phyloP scores from a whole-genome alignment of 257 asterid species.

The Avicennia marina region DNA sequence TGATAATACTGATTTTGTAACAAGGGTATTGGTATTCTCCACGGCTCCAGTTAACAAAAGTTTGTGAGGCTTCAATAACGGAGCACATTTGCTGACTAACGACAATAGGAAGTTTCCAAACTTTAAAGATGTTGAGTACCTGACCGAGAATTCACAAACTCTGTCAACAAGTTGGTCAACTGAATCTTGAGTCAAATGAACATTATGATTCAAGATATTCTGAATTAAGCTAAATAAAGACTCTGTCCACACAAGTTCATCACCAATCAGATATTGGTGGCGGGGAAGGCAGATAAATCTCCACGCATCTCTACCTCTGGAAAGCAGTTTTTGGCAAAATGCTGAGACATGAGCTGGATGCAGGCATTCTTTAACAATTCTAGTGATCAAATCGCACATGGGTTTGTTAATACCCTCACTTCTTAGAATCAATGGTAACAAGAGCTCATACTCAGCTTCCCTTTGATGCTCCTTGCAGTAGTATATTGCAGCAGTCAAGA shows the following conservation, averaged over 20 bases:
- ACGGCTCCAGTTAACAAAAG: conserved; percentile 41
- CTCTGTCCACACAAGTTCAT: too few relatives aligned
- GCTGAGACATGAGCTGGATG: conserved; percentile 72
- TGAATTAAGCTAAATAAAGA: too few relatives aligned
- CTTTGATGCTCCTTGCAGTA: conserved; percentile 64
- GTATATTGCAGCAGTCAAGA: conserved; percentile 38
- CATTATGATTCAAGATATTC: conserved; percentile 30
- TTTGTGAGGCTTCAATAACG: conserved; percentile 54
- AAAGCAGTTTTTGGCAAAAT: conserved; percentile 55
- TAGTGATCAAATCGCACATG: conserved; percentile 50
- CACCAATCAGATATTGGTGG: conserved; percentile 31
- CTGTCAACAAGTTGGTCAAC: conserved; percentile 40
- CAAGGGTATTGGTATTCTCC: conserved; percentile 49
- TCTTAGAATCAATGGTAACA: conserved; percentile 49
- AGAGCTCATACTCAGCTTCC: conserved; percentile 60
- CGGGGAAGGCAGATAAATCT: conserved; percentile 56
- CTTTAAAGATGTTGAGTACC: conserved; percentile 57
- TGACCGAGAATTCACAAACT: conserved; percentile 33
- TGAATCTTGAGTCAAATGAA: conserved; percentile 25
- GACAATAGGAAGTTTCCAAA: conserved; percentile 64
- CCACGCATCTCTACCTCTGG: too few relatives aligned
- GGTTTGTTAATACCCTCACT: conserved; percentile 54
- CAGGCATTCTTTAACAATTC: conserved; percentile 55
- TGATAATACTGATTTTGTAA: conserved; percentile 61
- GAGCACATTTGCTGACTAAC: conserved; percentile 59